Conservation (phyloP, 176 grass and related monocot species). For the Oryza nivara region DNA sequence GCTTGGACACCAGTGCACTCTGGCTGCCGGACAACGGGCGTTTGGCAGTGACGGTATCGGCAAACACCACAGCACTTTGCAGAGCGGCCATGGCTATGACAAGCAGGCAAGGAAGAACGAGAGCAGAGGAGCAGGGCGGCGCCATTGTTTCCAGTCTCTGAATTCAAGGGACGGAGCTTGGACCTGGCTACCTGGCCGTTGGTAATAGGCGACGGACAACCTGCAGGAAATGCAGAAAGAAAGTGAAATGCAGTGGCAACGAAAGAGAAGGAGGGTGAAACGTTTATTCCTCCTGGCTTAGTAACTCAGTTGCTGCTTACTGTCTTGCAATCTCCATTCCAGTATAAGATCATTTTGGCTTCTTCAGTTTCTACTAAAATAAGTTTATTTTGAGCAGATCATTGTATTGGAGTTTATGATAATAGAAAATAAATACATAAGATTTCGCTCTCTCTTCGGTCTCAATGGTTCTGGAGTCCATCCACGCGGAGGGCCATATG, state of each 20-base stretch:
- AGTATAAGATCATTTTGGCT: no score
- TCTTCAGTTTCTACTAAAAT: no score
- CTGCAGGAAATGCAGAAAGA: neutral
- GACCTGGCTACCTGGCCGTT: no score
- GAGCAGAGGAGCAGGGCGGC: neutral
- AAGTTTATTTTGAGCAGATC: no score
- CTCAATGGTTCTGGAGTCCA: no score
- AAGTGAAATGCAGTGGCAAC: neutral
- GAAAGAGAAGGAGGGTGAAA: neutral
- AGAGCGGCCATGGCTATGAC: neutral
- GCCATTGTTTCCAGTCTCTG: slow-evolving; percentile 3
- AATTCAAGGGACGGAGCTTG: neutral
- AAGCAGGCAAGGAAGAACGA: neutral
- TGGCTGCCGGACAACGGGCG: slow-evolving; percentile 22
- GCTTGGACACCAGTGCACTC: neutral
- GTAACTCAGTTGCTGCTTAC: no score
- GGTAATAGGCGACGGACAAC: neutral
- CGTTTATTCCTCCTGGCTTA: neutral
- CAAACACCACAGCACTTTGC: neutral
- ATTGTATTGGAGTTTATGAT: no score
- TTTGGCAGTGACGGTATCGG: neutral
- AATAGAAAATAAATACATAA: no score
- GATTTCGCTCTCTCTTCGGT: no score
- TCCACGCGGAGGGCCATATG: no score
- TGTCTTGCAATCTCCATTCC: no score